Evolutionary conservation across 768 basidiomycete species (phyloP).

Genomic region (Pisolithus orientalis): DNA sequence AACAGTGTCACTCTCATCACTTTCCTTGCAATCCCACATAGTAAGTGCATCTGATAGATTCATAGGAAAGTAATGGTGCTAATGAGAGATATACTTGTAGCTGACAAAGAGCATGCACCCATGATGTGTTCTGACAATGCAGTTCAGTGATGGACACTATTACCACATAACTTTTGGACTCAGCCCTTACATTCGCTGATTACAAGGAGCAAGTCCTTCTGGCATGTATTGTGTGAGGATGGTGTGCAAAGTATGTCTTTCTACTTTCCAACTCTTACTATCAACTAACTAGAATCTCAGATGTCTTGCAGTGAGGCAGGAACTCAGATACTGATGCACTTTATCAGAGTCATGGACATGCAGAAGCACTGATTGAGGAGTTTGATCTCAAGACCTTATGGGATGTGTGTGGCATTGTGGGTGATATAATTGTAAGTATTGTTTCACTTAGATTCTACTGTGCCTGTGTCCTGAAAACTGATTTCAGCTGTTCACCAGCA

Average conservation of each 20-base stretch:
- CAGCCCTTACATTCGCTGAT: conserved; percentile 32
- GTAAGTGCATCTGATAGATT: conserved; percentile 10
- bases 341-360: not conserved
- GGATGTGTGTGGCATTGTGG: conserved; percentile 21
- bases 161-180: conserved; percentile 24
- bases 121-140: conserved; percentile 11
- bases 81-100: not conserved
- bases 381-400: conserved; percentile 12
- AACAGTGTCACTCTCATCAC: conserved; percentile 6
- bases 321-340: not conserved
- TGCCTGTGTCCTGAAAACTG: not conserved
- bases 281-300: not conserved
- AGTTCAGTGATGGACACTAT: conserved; percentile 27
- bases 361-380: not conserved
- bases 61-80: not conserved
- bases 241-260: conserved; percentile 21
- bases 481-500: conserved; percentile 27
- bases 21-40: conserved; percentile 28
- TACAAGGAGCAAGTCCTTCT: conserved; percentile 33
- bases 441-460: not conserved
- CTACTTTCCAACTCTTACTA: not conserved
- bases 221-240: conserved; percentile 26
- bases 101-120: conserved; percentile 4
- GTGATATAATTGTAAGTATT: conserved; percentile 18
- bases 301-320: not conserved